Base-by-base conservation (phyloP, 2,329 filamentous ascomycete species). In the Penicillium sp. region DNA sequence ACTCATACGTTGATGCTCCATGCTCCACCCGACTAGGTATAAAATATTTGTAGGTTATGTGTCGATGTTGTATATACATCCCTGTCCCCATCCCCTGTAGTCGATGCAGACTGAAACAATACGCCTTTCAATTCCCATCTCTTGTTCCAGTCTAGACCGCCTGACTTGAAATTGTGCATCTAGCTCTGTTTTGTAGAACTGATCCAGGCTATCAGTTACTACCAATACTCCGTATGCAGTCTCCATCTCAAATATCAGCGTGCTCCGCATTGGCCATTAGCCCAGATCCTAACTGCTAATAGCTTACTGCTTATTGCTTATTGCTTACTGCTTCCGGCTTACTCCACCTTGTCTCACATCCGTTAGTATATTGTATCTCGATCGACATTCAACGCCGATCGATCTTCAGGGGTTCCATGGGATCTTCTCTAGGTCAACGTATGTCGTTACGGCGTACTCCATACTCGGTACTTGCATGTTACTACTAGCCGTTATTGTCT, bases 351-450 rank as follows among this genome's bases (percentile, higher is more conserved):
- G 52, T 50, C 47, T 55, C 47, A 40, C 33, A 45, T 45, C 47
- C 42, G 16, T 22, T 40, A 30, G n/a, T 22, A 22, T 36, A 44
- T 45, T 45, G 42, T 6, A 42, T 49, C 42, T 46, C 25, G 50
- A 53, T 55, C 53, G 40, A 38, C 53, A 40, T 14, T 31, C 35
- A 45, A 55, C 28, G 53, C 35, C 47, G 53, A 55, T 55, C 53
- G 53, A 55, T 55, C 53, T 55, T 55, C 53, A 55, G 53, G 53
- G 53, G 53, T 51, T 51, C 53, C 53, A 45, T 55, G 45, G 41
- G 47, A 55, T 51, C 47, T 51, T 33, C 41, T 9, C 16, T 30
- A 14, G 41, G 33, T 45, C 30, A 31, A 45, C 19, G 28, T 25
- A 22, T 50, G n/a, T n/a, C 36, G 28, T 22, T 53, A 42, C 10